Conservation (phyloP, 2,329 filamentous ascomycete species). For the Cylindrodendrum hubeiense region DNA sequence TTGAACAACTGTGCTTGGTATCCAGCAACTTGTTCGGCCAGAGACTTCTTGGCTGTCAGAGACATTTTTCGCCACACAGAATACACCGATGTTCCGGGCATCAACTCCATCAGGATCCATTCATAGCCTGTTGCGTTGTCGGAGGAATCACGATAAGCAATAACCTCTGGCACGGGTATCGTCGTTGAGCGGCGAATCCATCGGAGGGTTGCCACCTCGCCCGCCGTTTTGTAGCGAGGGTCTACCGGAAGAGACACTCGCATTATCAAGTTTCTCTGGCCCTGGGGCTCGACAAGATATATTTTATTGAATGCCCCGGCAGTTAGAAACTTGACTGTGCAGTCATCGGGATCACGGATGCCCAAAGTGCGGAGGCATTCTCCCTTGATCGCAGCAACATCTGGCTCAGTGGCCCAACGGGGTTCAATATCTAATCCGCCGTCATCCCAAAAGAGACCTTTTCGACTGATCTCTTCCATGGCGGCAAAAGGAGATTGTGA, state of each 20-base stretch:
- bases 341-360: slow-evolving; percentile 18
- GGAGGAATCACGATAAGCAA: slow-evolving; percentile 47
- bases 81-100: slow-evolving; percentile 42
- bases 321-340: slow-evolving; percentile 25
- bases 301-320: slow-evolving; percentile 40
- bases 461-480: background rate
- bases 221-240: slow-evolving; percentile 50
- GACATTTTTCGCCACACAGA: slow-evolving; percentile 45
- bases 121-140: slow-evolving; percentile 54
- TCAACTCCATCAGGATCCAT: slow-evolving; percentile 54
- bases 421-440: slow-evolving; percentile 13
- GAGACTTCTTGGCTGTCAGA: slow-evolving; percentile 46
- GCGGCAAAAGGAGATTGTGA: background rate
- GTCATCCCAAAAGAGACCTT: slow-evolving; percentile 29
- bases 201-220: slow-evolving; percentile 53
- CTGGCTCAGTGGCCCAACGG: slow-evolving; percentile 30
- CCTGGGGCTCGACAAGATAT: slow-evolving; percentile 30
- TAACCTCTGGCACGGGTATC: slow-evolving; percentile 50
- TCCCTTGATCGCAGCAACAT: slow-evolving; percentile 25
- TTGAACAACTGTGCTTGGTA: slow-evolving; percentile 17
- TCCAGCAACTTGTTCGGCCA: slow-evolving; percentile 9
- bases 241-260: slow-evolving; percentile 52
- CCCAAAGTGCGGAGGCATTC: slow-evolving; percentile 28
- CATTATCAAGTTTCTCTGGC: slow-evolving; percentile 39
- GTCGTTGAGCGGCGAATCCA: slow-evolving; percentile 47